These are phyloP conservation scores for Picochlorum sp. DNA, from an alignment of 139 green algal genomes.

Conservation along the genomic window DNA sequence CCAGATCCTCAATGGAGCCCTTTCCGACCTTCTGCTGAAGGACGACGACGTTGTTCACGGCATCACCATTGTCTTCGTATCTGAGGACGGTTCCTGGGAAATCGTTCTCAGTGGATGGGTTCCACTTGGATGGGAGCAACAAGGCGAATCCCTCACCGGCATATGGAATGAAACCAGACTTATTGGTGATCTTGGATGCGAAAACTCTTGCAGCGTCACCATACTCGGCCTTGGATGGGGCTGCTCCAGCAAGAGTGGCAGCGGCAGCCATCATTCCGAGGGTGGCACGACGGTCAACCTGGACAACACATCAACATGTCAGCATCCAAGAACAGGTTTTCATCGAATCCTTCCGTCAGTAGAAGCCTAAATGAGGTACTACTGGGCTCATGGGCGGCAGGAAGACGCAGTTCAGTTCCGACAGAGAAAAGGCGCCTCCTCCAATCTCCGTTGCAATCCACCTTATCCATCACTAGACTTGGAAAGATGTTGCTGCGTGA, in stretches of 20 bases:
- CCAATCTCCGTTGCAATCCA: not conserved
- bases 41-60: conserved; percentile 84
- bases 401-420: conserved; percentile 1
- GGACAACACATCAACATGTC: not conserved
- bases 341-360: not conserved
- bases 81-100: conserved; percentile 60
- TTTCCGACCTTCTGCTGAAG: conserved; percentile 64
- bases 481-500: not conserved
- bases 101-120: conserved; percentile 88
- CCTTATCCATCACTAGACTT: conserved; percentile 3
- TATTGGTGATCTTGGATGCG: conserved; percentile 67
- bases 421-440: not conserved
- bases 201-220: conserved; percentile 89
- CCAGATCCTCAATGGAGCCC: conserved; percentile 72
- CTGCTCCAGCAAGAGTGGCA: conserved; percentile 36
- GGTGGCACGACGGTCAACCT: conserved; percentile 52
- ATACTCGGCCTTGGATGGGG: conserved; percentile 66
- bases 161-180: conserved; percentile 82
- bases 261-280: conserved; percentile 56
- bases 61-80: conserved; percentile 95
- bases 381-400: not conserved
- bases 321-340: not conserved
- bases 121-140: conserved; percentile 91
- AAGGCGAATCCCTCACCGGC: conserved; percentile 85
- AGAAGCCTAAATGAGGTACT: not conserved